phyloP scores from a whole-genome alignment of 1,139 yeast species.

The Scheffersomyces parashehatae region DNA sequence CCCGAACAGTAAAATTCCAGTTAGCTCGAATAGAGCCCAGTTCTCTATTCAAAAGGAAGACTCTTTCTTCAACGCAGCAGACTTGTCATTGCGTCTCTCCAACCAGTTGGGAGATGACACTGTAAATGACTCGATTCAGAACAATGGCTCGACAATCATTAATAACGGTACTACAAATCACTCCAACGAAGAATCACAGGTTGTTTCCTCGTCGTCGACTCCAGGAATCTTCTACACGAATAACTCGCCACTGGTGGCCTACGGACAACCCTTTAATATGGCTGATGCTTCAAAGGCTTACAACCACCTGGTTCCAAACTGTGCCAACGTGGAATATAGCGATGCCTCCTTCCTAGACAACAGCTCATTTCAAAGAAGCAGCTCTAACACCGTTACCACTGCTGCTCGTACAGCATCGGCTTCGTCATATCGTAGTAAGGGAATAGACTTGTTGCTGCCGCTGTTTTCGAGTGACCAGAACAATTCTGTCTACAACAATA shows the following conservation, averaged over 20 bases:
- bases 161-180: constrained; percentile 11
- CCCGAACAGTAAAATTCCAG: neutral
- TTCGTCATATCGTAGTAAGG: constrained; percentile 1
- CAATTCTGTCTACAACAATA: neutral
- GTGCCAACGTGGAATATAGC: neutral
- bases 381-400: neutral
- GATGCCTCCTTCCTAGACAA: constrained; percentile 5
- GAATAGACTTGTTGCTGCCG: constrained; percentile 31
- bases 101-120: neutral
- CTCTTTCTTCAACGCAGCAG: constrained; percentile 21
- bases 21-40: no score
- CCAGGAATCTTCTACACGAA: constrained; percentile 15
- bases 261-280: neutral
- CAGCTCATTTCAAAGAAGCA: neutral
- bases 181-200: constrained; percentile 5
- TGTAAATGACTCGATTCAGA: no score
- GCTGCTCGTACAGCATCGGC: no score
- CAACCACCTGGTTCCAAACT: neutral
- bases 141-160: constrained; percentile 18
- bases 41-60: neutral
- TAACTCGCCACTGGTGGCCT: neutral
- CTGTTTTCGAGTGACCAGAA: constrained; percentile 16
- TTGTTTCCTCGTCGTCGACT: constrained; percentile 18
- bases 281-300: neutral
- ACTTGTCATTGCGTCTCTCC: constrained; percentile 23